A percentile compares a stretch with the other conserved stretches of the same genome.
Conservation (phyloP, 1,139 yeast species). For the Maudiozyma humilis region DNA sequence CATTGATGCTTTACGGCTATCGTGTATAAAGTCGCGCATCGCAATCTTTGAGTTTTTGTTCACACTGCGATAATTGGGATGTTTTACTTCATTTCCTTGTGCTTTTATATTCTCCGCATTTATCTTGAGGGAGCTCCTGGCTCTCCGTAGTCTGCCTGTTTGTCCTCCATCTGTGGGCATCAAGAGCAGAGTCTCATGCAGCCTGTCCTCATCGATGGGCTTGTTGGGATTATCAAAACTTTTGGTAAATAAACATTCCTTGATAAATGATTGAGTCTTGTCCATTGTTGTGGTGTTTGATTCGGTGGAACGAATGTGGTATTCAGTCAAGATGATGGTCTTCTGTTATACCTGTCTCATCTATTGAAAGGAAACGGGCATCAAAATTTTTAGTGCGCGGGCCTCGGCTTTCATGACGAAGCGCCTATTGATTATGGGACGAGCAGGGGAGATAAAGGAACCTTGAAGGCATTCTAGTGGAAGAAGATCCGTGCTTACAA, state of each 20-base stretch:
- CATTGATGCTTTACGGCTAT: slow-evolving; percentile 13
- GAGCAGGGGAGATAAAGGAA: no score
- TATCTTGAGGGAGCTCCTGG: slow-evolving; percentile 14
- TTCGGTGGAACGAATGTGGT: no score
- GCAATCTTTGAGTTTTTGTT: slow-evolving; percentile 27
- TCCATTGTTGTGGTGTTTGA: slow-evolving; percentile 24
- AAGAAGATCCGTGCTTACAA: no score
- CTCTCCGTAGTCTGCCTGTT: slow-evolving; percentile 18
- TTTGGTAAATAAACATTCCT: slow-evolving; percentile 24
- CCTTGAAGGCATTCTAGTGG: no score
- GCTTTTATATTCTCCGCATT: slow-evolving; percentile 9
- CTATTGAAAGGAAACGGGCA: no score
- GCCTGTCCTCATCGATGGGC: slow-evolving; percentile 26
- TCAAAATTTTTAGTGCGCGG: no score
- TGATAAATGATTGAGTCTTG: slow-evolving; percentile 25
- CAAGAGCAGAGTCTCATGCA: slow-evolving; percentile 25
- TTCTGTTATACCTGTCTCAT: no score
- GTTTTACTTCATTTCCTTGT: slow-evolving; percentile 6
- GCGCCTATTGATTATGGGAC: no score
- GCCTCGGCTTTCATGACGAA: no score
- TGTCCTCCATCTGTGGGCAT: slow-evolving; percentile 31
- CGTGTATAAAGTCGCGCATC: slow-evolving; percentile 22
- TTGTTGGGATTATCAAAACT: slow-evolving; percentile 26
- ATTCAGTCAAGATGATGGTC: no score
- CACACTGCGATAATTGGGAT: slow-evolving; percentile 23